Conservation (phyloP, 306 rosid genomes). For the Mimosa bimucronata region DNA sequence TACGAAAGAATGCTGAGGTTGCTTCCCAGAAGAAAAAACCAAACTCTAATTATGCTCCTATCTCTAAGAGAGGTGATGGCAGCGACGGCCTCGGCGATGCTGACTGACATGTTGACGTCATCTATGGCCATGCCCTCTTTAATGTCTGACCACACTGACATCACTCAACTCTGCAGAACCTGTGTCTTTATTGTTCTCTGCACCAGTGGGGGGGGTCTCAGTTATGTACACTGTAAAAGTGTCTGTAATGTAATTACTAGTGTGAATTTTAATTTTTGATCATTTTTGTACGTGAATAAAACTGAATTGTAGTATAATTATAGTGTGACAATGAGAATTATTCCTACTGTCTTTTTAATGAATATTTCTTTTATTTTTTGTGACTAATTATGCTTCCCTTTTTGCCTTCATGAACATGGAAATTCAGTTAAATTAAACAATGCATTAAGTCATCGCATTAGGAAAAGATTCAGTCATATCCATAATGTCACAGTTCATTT, state of each 20-base stretch:
- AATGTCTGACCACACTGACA: not conserved
- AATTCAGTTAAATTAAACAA: not conserved
- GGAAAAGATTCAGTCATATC: not conserved
- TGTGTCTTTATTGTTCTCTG: not conserved
- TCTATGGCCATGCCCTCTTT: slow-evolving; percentile 14
- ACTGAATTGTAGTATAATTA: not conserved
- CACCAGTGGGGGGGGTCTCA: not conserved
- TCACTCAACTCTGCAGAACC: not conserved
- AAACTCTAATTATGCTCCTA: slow-evolving; percentile 64
- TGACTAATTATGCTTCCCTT: not conserved
- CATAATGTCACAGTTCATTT: not conserved
- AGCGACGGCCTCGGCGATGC: slow-evolving; percentile 99
- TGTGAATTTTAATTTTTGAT: not conserved
- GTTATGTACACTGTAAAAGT: not conserved
- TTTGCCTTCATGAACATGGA: not conserved
- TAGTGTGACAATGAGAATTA: not conserved
- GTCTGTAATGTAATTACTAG: not conserved
- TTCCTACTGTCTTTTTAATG: not conserved
- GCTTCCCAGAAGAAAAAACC: slow-evolving; percentile 83
- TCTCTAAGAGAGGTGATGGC: slow-evolving; percentile 94
- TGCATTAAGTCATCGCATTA: not conserved
- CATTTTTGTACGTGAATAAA: not conserved
- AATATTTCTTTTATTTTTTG: not conserved
- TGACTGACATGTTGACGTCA: slow-evolving; percentile 51
- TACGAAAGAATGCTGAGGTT: slow-evolving; percentile 90